A percentile compares a stretch with the other conserved stretches of the same genome.
Conservation (phyloP, 192 early-diverging fungal species). For the Rhizoclosmatium globosum region DNA sequence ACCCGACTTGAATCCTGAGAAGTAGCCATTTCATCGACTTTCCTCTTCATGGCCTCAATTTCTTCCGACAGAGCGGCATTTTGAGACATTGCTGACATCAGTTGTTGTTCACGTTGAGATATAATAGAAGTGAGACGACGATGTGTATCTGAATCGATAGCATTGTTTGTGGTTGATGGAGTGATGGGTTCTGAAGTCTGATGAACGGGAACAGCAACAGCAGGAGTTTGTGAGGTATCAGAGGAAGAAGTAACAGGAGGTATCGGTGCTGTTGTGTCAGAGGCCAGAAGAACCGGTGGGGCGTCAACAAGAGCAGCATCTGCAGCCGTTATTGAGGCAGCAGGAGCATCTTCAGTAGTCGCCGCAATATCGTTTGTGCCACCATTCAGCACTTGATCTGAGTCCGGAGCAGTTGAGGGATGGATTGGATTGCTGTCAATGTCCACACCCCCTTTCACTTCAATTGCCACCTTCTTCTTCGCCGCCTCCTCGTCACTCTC, state of each 20-base stretch:
- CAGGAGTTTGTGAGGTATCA: neutral
- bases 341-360: neutral
- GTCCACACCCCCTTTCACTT: no score
- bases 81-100: conserved; percentile 46
- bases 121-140: conserved; percentile 30
- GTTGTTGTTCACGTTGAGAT: conserved; percentile 50
- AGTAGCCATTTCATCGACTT: conserved; percentile 31
- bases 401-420: no score
- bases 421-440: no score
- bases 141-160: neutral
- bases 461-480: no score
- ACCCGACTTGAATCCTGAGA: neutral
- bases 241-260: neutral
- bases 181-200: neutral
- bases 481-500: no score
- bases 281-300: neutral
- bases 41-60: conserved; percentile 8
- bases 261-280: neutral
- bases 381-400: no score
- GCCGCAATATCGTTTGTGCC: no score
- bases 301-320: neutral
- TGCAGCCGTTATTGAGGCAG: neutral
- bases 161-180: neutral
- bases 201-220: neutral
- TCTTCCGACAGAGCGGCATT: conserved; percentile 49